Base-by-base conservation (phyloP, 176 grass and related monocot species). In the Lolium rigidum region DNA sequence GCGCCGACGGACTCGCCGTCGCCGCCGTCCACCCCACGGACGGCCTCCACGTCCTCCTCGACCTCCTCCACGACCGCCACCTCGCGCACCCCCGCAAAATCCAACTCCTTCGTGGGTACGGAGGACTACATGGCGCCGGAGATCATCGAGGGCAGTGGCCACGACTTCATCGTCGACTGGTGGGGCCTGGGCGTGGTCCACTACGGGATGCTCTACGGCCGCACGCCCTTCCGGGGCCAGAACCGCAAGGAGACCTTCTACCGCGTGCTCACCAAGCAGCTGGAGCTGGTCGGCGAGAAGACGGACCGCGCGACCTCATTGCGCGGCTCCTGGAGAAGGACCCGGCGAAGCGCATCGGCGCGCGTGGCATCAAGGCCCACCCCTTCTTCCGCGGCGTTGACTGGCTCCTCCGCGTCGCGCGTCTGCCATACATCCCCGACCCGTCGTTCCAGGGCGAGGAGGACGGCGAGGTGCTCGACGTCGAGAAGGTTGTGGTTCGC, bases 121-220 rank as follows among this genome's bases (percentile, higher is more conserved):
- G 97, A 99, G 90, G 97, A 99, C 57, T 99, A 99, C 88, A 94
- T 99, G 18, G 94, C 97, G 18, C 97, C 97, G n/a, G 97, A 99
- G 87, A 99, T 99, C 83, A 99, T 99, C 88, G 61, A 84, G 17
- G 97, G 97, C 0, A 87, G 80, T 25, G 97, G 94, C 43, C 97
- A 99, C 86, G 97, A 99, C 78, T 99, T 94, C 91, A 52, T 92
- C 21, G 94, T 99, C 7, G 97, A 99, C 88, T 93, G 97, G 94
- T 99, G 97, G 94, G 90, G 97, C 44, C 87, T 96, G 5, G 94
- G 94, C 16, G 87, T 99, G 37, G 94, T 99, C 6, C 92, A 97
- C 6, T 94, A 99, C 88, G 94, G 97, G 90, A 99, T 99, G 97
- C 89, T 99, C 38, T 99, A 99, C 87, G 94, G 92, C 25, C 97